Base-by-base conservation (phyloP, 2,329 filamentous ascomycete species). In the Chaetothyriales sp. region DNA sequence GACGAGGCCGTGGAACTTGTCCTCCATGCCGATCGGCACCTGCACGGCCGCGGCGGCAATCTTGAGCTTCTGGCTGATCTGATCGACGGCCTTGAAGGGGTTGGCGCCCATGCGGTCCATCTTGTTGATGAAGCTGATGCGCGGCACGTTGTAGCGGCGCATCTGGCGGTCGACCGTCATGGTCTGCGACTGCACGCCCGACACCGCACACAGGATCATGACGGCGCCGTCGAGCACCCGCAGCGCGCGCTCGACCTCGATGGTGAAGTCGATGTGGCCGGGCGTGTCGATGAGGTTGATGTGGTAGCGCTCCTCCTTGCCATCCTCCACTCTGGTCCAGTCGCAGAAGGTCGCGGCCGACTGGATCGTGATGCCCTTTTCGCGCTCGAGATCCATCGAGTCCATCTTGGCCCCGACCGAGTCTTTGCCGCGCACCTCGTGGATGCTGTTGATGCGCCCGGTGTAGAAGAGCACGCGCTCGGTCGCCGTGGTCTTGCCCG, bases 71-170 rank as follows among this genome's bases (percentile, higher is more conserved):
- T 83, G 80, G 73, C 95, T 95, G 76, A 98, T 97, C 72, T 95
- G 89, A 43, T 98, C 90, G 52, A 98, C 82, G 7, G 89, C 89
- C 72, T 94, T 95, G 81, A 89, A 98, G 7, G 92, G 92, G 67
- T 98, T 97, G 58, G 92, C 87, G 54, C 92, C 92, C 85, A 95
- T 95, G 59, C 92, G 85, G 66, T 98, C 92, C 90, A 98, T 97
- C 77, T 98, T 98, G 76, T 98, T 98, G 67, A 98, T 82, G 65
- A 98, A 98, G 51, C 86, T 94, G 67, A 98, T 83, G 62, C 92
- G 80, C 55, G 92, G 92, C 57, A 98, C 83, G 66, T 97, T 90
- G 76, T 98, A 98, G 61, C 92, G 83, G 74, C 89, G 87, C 92
- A 98, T 98, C 74, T 98, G 92, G 62, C 92, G 81, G 69, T 98